Evolutionary conservation across 1,139 yeast genomes (phyloP).

Genomic region (Scheffersomyces titani): DNA sequence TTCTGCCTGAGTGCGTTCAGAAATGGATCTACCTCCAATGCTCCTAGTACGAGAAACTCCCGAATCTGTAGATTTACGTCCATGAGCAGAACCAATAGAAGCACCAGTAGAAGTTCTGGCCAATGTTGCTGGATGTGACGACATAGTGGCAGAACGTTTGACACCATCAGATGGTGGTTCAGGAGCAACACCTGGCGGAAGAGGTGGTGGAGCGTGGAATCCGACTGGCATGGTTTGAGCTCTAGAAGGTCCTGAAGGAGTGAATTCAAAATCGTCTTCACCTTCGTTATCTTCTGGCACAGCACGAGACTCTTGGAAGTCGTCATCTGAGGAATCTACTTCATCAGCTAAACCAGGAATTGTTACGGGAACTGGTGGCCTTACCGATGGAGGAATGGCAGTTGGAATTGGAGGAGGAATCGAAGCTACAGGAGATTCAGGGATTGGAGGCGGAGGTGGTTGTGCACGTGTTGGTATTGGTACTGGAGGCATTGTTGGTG

Average conservation of each 20-base stretch:
- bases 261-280: conserved; percentile 6
- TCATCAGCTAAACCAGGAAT: conserved; percentile 6
- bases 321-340: conserved; percentile 1
- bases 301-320: conserved; percentile 1
- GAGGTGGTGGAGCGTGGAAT: conserved; percentile 11
- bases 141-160: conserved; percentile 25
- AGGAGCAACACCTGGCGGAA: conserved; percentile 12
- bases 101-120: conserved; percentile 24
- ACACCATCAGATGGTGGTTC: conserved; percentile 9
- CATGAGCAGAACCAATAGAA: conserved; percentile 21
- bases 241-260: conserved; percentile 6
- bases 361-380: conserved; percentile 18
- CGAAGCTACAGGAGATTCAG: conserved; percentile 4
- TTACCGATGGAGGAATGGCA: conserved; percentile 12
- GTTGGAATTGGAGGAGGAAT: conserved; percentile 10
- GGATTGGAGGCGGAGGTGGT: conserved; percentile 10
- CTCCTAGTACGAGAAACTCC: conserved; percentile 20
- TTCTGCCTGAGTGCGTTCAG: conserved; percentile 35
- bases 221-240: conserved; percentile 10
- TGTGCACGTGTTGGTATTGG: conserved; percentile 14
- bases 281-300: conserved; percentile 2
- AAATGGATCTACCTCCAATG: conserved; percentile 13
- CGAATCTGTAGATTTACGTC: conserved; percentile 15
- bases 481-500: conserved; percentile 9
- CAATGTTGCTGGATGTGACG: conserved; percentile 11